These are phyloP conservation scores for Ogataea paraovalis DNA, from an alignment of 805 yeast species.

Conservation along the genomic window DNA sequence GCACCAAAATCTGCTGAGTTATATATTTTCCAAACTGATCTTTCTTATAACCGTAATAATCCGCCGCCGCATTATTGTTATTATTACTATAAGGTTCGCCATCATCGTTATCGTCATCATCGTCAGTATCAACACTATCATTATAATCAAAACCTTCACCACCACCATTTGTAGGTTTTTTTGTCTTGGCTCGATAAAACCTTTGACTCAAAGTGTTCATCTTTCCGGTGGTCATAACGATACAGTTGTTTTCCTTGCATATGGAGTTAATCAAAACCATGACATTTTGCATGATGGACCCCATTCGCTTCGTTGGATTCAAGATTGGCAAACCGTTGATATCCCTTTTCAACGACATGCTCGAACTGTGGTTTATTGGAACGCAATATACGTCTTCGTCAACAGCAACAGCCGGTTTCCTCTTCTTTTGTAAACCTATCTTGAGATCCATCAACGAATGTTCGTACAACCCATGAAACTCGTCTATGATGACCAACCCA, in stretches of 20 bases:
- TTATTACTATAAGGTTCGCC: too few species aligned
- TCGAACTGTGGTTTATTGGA: background rate
- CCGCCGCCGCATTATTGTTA: too few species aligned
- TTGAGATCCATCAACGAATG: constrained; percentile 8
- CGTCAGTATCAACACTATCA: background rate
- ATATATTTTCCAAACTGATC: constrained; percentile 9
- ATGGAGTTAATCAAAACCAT: constrained; percentile 15
- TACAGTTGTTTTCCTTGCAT: constrained; percentile 8
- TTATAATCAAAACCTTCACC: background rate
- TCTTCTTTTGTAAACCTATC: constrained; percentile 1
- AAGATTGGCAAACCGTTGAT: constrained; percentile 15
- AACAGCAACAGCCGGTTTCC: constrained; percentile 1
- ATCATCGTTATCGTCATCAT: background rate
- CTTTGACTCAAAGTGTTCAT: constrained; percentile 26
- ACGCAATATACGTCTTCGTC: background rate
- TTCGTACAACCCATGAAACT: constrained; percentile 25
- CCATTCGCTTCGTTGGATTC: constrained; percentile 21
- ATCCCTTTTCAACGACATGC: constrained; percentile 15
- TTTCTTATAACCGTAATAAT: constrained; percentile 7
- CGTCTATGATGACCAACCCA: constrained; percentile 25
- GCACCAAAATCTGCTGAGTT: constrained; percentile 30
- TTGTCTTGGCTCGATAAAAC: constrained; percentile 12
- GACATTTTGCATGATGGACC: constrained; percentile 19
- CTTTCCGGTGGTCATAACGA: constrained; percentile 27
- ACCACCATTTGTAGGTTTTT: background rate